These are phyloP conservation scores for Dryadomyces quercus-mongolicae DNA, from an alignment of 2,329 filamentous ascomycete genomes.

Conservation along the genomic window DNA sequence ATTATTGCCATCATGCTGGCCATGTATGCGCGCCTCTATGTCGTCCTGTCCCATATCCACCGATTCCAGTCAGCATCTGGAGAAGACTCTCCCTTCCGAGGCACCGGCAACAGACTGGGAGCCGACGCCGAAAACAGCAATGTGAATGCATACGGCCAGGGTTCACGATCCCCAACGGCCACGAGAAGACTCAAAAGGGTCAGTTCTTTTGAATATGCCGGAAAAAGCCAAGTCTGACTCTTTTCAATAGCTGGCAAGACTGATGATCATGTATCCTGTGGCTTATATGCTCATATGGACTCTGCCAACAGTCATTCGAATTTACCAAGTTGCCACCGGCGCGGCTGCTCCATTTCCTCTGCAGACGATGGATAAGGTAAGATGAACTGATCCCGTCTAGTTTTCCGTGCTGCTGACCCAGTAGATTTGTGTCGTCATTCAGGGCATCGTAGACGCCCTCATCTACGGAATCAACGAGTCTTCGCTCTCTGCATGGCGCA, in stretches of 20 bases:
- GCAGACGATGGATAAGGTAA: not conserved
- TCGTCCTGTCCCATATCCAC: not conserved
- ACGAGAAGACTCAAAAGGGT: not conserved
- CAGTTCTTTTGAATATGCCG: not conserved
- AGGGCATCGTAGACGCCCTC: not conserved
- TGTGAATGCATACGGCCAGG: not conserved
- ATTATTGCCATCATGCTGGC: not conserved
- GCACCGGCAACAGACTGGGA: not conserved
- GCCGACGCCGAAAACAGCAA: too few relatives aligned
- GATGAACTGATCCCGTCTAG: not conserved
- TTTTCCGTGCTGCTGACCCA: not conserved
- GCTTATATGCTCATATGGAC: not conserved
- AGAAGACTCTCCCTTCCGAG: not conserved
- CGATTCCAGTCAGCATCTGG: not conserved
- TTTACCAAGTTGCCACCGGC: not conserved
- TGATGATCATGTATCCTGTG: not conserved
- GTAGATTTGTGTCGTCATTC: not conserved
- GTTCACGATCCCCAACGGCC: not conserved
- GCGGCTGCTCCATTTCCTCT: not conserved
- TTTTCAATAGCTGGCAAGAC: not conserved
- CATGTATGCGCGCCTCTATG: not conserved
- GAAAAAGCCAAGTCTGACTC: not conserved
- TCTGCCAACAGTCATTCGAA: not conserved
- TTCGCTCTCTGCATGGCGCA: not conserved
- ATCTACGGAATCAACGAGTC: slow-evolving; percentile 1